Evolutionary conservation across 176 grass and related monocot species (phyloP), one percentile per base, ranked within the genome.

Genomic region (Neostapfia colusana): DNA sequence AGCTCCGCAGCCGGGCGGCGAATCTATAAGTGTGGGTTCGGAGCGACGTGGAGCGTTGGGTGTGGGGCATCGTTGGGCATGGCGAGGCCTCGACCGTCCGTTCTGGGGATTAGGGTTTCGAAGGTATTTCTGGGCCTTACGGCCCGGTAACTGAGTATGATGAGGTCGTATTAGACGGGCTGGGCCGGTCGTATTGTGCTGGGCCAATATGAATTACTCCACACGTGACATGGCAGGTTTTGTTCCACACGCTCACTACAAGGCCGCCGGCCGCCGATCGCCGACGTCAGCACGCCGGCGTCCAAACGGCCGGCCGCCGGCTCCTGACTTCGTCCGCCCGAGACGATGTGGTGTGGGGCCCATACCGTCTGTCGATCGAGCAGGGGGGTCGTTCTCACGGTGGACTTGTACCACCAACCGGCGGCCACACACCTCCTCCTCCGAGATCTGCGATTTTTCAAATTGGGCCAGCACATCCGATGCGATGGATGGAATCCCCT

Each of bases 21-120:
- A 0, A 35, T 67, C 61, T 68, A 26, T 62, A 60, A 11, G 6
- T 4, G 46, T 7, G 7, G 20, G 43, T 54, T 31, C 9, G 8
- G 39, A 63, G 39, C 3, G 79, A 65, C 2, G 45, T 60, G 69
- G 58, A 43, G 46, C 79, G 79, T 82, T 74, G 70, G 80, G 74
- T 74, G 60, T 10, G 23, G 24, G 35, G 6, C 5, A 24, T 24
- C 4, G 16, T 2, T 18, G 11, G 38, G 1, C 4, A 20, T 6
- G 11, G 10, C 11, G 60, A 41, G 20, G 18, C 21, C 6, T 2
- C 34, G 69, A 24, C 80, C 70, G 80, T 82, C 48, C 78, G 26
- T 54, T 36, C 6, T 1, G 14, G 0, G 14, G 38, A 76, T 55
- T 82, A 81, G 85, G 73, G 73, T 87, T 87, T 82, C 66, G 15